Conservation (phyloP, 2,329 filamentous ascomycete species). For the Talaromyces piceae region DNA sequence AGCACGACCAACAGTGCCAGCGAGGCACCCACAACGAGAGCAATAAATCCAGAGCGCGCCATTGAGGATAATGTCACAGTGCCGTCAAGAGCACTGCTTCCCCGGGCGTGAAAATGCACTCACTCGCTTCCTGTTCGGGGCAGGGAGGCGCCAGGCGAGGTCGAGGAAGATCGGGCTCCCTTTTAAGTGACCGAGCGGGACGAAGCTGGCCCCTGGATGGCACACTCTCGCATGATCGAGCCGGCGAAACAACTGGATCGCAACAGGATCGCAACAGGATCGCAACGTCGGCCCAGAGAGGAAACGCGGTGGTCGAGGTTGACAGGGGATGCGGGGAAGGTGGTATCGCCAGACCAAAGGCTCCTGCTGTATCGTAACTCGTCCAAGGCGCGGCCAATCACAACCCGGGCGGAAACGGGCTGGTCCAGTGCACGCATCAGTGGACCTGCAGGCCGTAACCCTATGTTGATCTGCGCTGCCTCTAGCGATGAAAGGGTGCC, state of each 20-base stretch:
- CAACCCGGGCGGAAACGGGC: not conserved
- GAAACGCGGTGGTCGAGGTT: not conserved
- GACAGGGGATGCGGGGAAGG: not conserved
- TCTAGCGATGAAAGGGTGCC: not conserved
- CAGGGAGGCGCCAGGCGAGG: not conserved
- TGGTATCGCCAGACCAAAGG: not conserved
- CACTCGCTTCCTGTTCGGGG: not conserved
- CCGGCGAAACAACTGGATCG: not conserved
- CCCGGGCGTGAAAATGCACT: not conserved
- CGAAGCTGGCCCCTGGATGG: not conserved
- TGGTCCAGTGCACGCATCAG: not conserved
- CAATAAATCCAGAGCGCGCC: constrained; percentile 21
- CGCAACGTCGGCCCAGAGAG: not conserved
- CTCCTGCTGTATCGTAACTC: too few relatives aligned
- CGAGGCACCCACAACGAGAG: constrained; percentile 19
- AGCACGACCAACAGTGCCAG: constrained; percentile 23
- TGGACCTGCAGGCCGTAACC: not conserved
- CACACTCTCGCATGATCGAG: not conserved
- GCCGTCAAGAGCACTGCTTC: not conserved
- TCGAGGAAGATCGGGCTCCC: not conserved
- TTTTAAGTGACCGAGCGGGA: not conserved
- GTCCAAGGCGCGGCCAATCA: not conserved
- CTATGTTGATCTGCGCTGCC: not conserved
- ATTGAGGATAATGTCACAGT: constrained; percentile 14
- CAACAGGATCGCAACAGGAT: not conserved